Evolutionary conservation across 2,329 filamentous ascomycete genomes (phyloP).

Genomic region (Pseudogymnoascus sp.): DNA sequence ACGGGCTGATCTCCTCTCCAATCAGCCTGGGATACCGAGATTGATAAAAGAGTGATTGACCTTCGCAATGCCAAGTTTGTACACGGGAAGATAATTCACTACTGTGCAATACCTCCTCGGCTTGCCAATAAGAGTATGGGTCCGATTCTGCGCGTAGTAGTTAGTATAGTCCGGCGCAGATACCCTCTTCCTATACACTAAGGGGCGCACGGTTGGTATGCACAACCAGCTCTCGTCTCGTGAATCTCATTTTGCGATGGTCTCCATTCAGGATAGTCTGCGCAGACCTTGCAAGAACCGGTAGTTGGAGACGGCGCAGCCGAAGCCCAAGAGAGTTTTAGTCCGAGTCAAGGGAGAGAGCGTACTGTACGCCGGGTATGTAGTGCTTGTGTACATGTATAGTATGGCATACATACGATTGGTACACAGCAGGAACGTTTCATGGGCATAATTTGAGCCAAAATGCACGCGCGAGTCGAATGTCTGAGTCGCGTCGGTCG

Average conservation of each 20-base stretch:
- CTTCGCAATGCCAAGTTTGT: background rate
- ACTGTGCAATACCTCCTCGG: background rate
- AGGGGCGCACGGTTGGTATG: slow-evolving; percentile 1
- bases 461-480: background rate
- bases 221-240: background rate
- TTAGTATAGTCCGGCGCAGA: background rate
- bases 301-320: slow-evolving; percentile 2
- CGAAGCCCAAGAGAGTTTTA: background rate
- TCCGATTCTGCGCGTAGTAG: background rate
- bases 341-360: background rate
- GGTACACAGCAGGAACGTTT: slow-evolving; percentile 4
- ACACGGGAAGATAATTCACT: slow-evolving; percentile 4
- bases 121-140: slow-evolving; percentile 8
- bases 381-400: background rate
- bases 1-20: background rate
- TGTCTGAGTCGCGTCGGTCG: background rate
- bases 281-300: slow-evolving; percentile 3
- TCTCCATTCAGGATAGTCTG: slow-evolving; percentile 5
- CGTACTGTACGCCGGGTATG: too few species aligned
- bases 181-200: background rate
- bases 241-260: slow-evolving; percentile 4
- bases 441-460: background rate
- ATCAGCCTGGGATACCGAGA: slow-evolving; percentile 4
- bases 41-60: background rate
- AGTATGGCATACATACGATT: background rate